phyloP scores from a whole-genome alignment of 2,329 filamentous ascomycete genomes.

The Peltaster fructicola region DNA sequence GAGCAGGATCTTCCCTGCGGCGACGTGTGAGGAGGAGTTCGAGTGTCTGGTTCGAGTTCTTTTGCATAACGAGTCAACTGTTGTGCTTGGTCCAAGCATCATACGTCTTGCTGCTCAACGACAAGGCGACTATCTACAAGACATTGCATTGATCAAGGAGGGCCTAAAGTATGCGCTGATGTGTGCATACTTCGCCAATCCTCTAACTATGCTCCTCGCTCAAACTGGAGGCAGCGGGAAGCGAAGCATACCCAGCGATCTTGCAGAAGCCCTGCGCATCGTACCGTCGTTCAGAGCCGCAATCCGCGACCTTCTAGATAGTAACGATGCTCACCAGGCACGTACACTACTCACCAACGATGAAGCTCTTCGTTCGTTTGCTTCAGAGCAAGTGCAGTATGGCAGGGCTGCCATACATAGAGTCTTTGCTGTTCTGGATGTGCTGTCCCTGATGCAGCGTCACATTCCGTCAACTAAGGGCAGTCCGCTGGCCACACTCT shows the following conservation, averaged over 20 bases:
- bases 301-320: slow-evolving; percentile 40
- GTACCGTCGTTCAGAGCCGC: slow-evolving; percentile 43
- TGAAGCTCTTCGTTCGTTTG: slow-evolving; percentile 34
- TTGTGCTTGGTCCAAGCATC: slow-evolving; percentile 48
- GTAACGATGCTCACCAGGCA: slow-evolving; percentile 37
- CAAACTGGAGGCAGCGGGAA: slow-evolving; percentile 17
- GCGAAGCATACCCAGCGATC: slow-evolving; percentile 35
- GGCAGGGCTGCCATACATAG: slow-evolving; percentile 24
- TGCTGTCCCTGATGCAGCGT: slow-evolving; percentile 21
- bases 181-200: slow-evolving; percentile 71
- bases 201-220: slow-evolving; percentile 46
- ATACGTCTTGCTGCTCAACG: slow-evolving; percentile 48
- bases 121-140: slow-evolving; percentile 61
- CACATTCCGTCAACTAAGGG: slow-evolving; percentile 20
- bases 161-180: slow-evolving; percentile 56
- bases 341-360: too few relatives aligned
- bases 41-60: slow-evolving; percentile 56
- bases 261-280: slow-evolving; percentile 49
- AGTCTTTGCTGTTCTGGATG: slow-evolving; percentile 21
- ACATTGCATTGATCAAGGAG: slow-evolving; percentile 53
- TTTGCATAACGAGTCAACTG: slow-evolving; percentile 34
- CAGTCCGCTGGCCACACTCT: slow-evolving; percentile 31
- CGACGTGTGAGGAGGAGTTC: slow-evolving; percentile 51
- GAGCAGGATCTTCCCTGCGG: slow-evolving; percentile 60
- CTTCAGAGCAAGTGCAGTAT: slow-evolving; percentile 18